These are phyloP conservation scores for Populus davidiana DNA, from an alignment of 345 rosid species.

Conservation along the genomic window DNA sequence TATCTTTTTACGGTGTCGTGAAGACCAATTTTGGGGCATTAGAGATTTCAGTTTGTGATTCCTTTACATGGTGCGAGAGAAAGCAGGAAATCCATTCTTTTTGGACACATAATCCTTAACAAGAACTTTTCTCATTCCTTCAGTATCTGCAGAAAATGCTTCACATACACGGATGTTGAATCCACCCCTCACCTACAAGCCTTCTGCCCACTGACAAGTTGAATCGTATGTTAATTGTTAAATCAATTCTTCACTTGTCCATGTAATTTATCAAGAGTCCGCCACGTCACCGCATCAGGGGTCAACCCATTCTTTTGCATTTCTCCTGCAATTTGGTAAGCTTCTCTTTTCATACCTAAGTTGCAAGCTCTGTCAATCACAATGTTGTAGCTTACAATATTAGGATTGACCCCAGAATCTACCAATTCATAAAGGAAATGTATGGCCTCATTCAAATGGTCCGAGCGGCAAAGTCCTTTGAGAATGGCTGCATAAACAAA, in stretches of 20 bases:
- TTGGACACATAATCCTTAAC: too few species aligned
- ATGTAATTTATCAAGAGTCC: constrained; percentile 72
- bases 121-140: too few species aligned
- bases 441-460: constrained; percentile 55
- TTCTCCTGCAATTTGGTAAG: constrained; percentile 68
- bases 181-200: too few species aligned
- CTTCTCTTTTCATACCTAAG: constrained; percentile 70
- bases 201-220: background rate
- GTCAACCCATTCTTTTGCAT: constrained; percentile 63
- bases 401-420: constrained; percentile 66
- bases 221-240: background rate
- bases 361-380: constrained; percentile 70
- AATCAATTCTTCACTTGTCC: constrained; percentile 15
- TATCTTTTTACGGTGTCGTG: too few species aligned
- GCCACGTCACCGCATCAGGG: constrained; percentile 89
- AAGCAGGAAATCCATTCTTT: too few species aligned
- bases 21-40: too few species aligned
- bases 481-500: constrained; percentile 74
- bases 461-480: constrained; percentile 62
- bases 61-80: too few species aligned
- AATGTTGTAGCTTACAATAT: constrained; percentile 61
- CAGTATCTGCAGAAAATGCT: background rate
- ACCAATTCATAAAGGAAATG: constrained; percentile 76
- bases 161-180: background rate
- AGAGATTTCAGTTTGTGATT: background rate